These are phyloP conservation scores for Tolypocladium cylindrosporum DNA, from an alignment of 2,329 filamentous ascomycete genomes.

Conservation along the genomic window DNA sequence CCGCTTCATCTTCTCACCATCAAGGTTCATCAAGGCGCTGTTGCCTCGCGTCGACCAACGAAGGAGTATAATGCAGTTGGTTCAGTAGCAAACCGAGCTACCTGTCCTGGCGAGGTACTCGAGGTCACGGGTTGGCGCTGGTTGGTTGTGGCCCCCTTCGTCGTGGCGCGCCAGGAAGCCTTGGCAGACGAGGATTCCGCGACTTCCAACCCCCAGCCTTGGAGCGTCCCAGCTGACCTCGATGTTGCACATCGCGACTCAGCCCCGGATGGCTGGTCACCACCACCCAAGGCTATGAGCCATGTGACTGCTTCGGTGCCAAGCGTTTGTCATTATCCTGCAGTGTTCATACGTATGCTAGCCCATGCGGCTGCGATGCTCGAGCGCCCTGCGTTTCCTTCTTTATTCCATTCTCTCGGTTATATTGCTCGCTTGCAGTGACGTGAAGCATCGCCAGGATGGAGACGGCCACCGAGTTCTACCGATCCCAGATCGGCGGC, in stretches of 20 bases:
- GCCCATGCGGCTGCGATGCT: background rate
- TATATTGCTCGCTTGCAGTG: background rate
- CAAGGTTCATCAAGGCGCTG: no score
- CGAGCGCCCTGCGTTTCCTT: background rate
- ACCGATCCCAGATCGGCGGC: conserved; percentile 49
- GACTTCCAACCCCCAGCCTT: background rate
- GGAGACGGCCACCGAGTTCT: conserved; percentile 35
- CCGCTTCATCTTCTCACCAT: background rate
- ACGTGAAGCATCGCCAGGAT: conserved; percentile 9
- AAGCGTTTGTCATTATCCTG: background rate
- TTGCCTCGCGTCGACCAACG: background rate
- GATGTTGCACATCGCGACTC: background rate
- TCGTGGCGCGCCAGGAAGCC: background rate
- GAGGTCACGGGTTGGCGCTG: background rate
- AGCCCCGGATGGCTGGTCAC: background rate
- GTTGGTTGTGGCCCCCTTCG: background rate
- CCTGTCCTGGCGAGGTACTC: background rate
- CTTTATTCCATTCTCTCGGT: background rate
- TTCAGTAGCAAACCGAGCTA: background rate
- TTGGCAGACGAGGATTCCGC: background rate
- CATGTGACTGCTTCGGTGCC: background rate
- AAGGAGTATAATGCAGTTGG: background rate
- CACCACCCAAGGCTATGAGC: background rate
- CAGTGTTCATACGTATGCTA: background rate
- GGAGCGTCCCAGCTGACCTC: background rate